Base-by-base conservation (phyloP, 2,329 filamentous ascomycete species). In the Orbilia quercus region DNA sequence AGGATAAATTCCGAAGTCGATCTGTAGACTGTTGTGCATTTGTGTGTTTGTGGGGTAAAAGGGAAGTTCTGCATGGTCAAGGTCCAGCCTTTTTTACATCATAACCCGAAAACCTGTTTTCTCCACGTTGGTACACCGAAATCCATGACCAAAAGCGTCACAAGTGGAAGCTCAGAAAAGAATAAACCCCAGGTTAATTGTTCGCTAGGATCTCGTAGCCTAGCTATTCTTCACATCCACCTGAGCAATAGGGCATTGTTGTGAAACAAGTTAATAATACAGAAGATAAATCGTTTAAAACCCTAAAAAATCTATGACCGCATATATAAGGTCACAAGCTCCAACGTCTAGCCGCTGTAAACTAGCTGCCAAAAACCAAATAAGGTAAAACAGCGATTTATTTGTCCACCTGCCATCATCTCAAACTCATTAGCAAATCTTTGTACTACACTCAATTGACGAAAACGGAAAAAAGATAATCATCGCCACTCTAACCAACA, bases 371-470 rank as follows among this genome's bases (percentile, higher is more conserved):
- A 16, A 25, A 16, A 54, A 42, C 2, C 31, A 36, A 25, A 36
- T 18, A 22, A 36, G 20, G 28, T 50, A 38, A 38, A 44, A 44
- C 38, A 63, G 31, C 16, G 9, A 16, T 64, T n/a, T 20, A 72
- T 16, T 72, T 72, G 40, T 72, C 67, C 67, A 72, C 67, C 67
- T 72, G 67, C 58, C 58, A 25, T 57, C n/a, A 5, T 40, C 14
- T 31, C 18, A 55, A 50, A 9, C n/a, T 22, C 34, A 34, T 67
- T 67, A 72, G 53, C 36, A 48, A 58, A n/a, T 23, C 28, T 23
- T 25, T 36, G 50, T 51, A 63, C 42, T 38, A 64, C 45, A 18
- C 16, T 20, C 22, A 36, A 50, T 20, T 28, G 36, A 11, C 45
- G 48, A 6, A 7, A n/a, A 34, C 23, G 28, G 36, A 31, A n/a